Base-by-base conservation (phyloP, 176 grass and related monocot species). In the Dendrocalamus sinicus region DNA sequence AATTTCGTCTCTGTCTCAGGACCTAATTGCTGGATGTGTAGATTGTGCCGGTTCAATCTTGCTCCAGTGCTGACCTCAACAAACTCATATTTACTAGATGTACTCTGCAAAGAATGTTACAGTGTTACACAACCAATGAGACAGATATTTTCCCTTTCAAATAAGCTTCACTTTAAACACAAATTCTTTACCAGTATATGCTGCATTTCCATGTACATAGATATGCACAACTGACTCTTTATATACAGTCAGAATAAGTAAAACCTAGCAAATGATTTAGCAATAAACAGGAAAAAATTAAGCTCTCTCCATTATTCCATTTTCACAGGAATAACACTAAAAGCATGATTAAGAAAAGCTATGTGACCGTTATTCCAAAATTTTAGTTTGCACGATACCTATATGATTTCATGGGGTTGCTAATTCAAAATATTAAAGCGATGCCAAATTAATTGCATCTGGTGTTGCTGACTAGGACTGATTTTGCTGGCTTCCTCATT, bases 21-120 rank as follows among this genome's bases (percentile, higher is more conserved):
- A 43, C 96, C 96, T 67, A 94, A 83, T 44, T 95, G 96, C 50
- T 95, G 89, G 78, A 98, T 89, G 73, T 98, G 93, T 52, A 98
- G 89, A 78, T 95, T 98, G 76, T 98, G 96, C 59, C 96, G 90
- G 80, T 92, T 95, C 81, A 98, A 59, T 79, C 73, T 94, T 72
- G 86, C 96, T 87, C 96, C 96, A 5, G 87, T 94, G 83, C 91
- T 95, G 73, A 92, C 86, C 81, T 98, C 96, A 40, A 91, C 75
- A 78, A 92, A 94, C 70, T 95, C 91, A 85, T 98, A 95, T 40
- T 77, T 86, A 84, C 96, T 98, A 0, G 86, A 91, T 81, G 88
- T 67, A 81, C 88, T 87, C 96, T 98, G 90, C 63, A 81, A 86
- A 85, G 3, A 68, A 48, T 19, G 17, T 28, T 37, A 84, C 7